Conservation (phyloP, 2,329 filamentous ascomycete species). For the Trichoderma brevicompactum region DNA sequence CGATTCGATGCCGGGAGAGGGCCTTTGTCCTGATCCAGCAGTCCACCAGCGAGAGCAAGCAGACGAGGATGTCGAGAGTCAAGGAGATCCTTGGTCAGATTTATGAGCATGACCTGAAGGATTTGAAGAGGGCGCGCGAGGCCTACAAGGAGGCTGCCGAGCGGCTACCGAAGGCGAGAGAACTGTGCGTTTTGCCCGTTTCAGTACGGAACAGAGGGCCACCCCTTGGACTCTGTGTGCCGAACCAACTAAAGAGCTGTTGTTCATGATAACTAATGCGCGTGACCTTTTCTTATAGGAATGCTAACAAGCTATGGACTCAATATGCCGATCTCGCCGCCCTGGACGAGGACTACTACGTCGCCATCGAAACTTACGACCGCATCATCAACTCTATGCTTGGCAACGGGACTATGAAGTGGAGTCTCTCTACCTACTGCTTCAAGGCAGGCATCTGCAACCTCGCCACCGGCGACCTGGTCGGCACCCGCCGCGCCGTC, state of each 20-base stretch:
- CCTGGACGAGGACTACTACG: slow-evolving; percentile 81
- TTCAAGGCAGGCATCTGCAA: slow-evolving; percentile 94
- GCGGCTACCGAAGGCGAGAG: slow-evolving; percentile 63
- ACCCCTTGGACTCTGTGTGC: background rate
- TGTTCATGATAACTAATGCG: background rate
- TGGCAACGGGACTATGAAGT: slow-evolving; percentile 90
- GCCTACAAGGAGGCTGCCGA: slow-evolving; percentile 83
- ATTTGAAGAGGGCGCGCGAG: slow-evolving; percentile 77
- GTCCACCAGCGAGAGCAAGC: slow-evolving; percentile 88
- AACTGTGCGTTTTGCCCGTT: slow-evolving; percentile 17
- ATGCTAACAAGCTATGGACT: slow-evolving; percentile 91
- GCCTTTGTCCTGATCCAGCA: slow-evolving; percentile 68
- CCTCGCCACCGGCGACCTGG: slow-evolving; percentile 72
- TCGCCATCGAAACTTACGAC: slow-evolving; percentile 81
- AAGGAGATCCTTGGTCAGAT: slow-evolving; percentile 88
- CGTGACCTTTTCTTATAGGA: background rate
- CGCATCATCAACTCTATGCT: slow-evolving; percentile 78
- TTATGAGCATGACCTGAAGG: slow-evolving; percentile 79
- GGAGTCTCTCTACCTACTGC: slow-evolving; percentile 94
- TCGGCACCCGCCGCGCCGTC: slow-evolving; percentile 77
- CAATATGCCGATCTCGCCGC: slow-evolving; percentile 90
- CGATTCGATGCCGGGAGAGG: slow-evolving; percentile 76
- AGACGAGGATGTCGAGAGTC: slow-evolving; percentile 85
- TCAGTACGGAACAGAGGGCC: too few relatives aligned
- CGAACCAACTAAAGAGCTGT: background rate